Conservation (phyloP, 805 yeast species). For the Scheffersomyces coipomensis region DNA sequence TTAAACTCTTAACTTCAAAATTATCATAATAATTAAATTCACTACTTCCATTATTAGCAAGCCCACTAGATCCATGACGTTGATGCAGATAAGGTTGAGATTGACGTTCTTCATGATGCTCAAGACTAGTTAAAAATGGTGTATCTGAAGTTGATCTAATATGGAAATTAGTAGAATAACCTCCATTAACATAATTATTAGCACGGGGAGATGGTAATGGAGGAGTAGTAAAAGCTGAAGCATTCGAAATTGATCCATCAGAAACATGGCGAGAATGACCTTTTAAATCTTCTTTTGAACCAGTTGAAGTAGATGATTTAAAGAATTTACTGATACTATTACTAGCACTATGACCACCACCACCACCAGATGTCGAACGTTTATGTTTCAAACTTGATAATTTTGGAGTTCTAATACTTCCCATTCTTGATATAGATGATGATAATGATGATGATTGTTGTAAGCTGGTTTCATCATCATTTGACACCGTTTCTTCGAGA, state of each 20-base stretch:
- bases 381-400: constrained; percentile 35
- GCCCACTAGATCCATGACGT: constrained; percentile 1
- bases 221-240: constrained; percentile 41
- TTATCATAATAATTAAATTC: constrained; percentile 5
- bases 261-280: constrained; percentile 40
- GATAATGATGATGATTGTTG: constrained; percentile 2
- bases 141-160: constrained; percentile 46
- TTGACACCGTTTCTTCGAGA: constrained; percentile 23
- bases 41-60: not conserved
- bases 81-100: not conserved
- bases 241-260: constrained; percentile 32
- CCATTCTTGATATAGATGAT: constrained; percentile 22
- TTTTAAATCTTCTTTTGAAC: constrained; percentile 11
- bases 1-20: constrained; percentile 14
- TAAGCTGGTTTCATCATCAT: constrained; percentile 3
- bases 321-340: constrained; percentile 30
- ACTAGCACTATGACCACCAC: constrained; percentile 16
- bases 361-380: constrained; percentile 38
- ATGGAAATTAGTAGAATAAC: constrained; percentile 23
- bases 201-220: constrained; percentile 32
- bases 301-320: constrained; percentile 13
- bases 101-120: constrained; percentile 5
- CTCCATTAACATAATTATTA: not conserved
- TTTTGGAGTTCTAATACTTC: constrained; percentile 30
- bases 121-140: constrained; percentile 19